Evolutionary conservation across 352 stramenopile species (phyloP).

Genomic region (Nothophytophthora sp.): DNA sequence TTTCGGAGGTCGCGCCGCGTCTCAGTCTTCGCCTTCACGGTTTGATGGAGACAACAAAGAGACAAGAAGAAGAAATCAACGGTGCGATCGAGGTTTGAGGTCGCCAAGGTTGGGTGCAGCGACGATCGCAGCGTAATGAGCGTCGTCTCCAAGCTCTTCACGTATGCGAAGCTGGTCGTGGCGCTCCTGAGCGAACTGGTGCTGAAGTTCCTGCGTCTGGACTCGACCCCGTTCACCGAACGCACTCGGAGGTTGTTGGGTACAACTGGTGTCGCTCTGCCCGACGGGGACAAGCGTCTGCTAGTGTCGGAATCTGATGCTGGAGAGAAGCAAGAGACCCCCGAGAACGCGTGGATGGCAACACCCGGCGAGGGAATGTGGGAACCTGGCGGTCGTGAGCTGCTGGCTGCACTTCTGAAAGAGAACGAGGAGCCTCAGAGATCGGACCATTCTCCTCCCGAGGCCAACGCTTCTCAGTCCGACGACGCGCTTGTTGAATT

Average conservation of each 20-base stretch:
- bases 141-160: constrained; percentile 26
- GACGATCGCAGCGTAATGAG: constrained; percentile 13
- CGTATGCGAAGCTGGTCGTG: constrained; percentile 18
- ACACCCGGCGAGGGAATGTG: constrained; percentile 15
- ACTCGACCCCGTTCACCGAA: background rate
- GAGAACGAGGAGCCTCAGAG: background rate
- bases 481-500: constrained; percentile 41
- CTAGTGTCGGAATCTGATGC: constrained; percentile 10
- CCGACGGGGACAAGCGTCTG: constrained; percentile 10
- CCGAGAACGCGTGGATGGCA: constrained; percentile 4
- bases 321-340: constrained; percentile 6
- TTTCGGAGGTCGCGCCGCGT: constrained; percentile 13
- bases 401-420: constrained; percentile 15
- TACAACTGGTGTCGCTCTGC: constrained; percentile 11
- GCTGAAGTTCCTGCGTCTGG: constrained; percentile 15
- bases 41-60: too few relatives aligned
- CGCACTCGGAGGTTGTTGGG: constrained; percentile 5
- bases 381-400: constrained; percentile 17
- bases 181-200: constrained; percentile 10
- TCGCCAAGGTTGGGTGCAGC: background rate
- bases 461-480: constrained; percentile 6
- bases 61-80: too few relatives aligned
- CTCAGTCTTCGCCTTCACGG: constrained; percentile 6
- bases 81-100: too few relatives aligned
- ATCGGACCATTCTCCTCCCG: constrained; percentile 1